Evolutionary conservation across 805 yeast species (phyloP), one percentile per base, ranked within the genome.

Genomic region (Barnettozyma botsteinii): DNA sequence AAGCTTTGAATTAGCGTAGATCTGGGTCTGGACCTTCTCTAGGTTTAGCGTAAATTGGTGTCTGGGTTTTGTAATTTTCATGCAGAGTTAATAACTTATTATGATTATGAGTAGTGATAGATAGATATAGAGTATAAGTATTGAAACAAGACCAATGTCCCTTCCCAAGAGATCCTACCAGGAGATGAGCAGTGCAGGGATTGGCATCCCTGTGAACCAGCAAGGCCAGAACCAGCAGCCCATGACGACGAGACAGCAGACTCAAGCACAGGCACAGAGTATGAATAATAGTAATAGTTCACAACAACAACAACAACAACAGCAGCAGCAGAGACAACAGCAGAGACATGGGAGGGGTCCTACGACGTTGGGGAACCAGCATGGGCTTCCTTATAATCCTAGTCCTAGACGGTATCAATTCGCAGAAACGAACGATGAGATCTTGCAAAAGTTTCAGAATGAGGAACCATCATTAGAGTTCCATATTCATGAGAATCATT

Each of bases 401-500:
- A 65, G 72, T 11, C 69, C 67, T 50, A 66, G 71, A 32, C 65
- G 61, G 21, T 72, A 72, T 53, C 72, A 75, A 34, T 83, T 81
- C 53, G 78, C 82, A 10, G 86, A 84, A 52, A 78, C 88, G 9
- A 65, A 83, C 17, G 83, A 77, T 42, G 85, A 81, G 36, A 70
- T 93, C 8, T 61, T 93, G 50, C 75, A 77, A 44, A 89, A 88
- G 59, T 89, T 81, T 58, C 79, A 81, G 49, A 75, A 77, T 41
- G 75, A 74, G 45, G 84, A 91, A 9, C 83, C 96, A 7, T 84
- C 95, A 29, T 63, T 91, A 43, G 95, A 80, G 48, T 81, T 91
- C 53, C 97, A 91, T 55, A 87, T 91, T 19, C 89, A 85, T 61
- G 93, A 87, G 52, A 87, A 86, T 41, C 95, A 89, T 62, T 91